These are phyloP conservation scores for Schrenkiella parvula DNA, from an alignment of 345 rosid genomes.

Conservation along the genomic window DNA sequence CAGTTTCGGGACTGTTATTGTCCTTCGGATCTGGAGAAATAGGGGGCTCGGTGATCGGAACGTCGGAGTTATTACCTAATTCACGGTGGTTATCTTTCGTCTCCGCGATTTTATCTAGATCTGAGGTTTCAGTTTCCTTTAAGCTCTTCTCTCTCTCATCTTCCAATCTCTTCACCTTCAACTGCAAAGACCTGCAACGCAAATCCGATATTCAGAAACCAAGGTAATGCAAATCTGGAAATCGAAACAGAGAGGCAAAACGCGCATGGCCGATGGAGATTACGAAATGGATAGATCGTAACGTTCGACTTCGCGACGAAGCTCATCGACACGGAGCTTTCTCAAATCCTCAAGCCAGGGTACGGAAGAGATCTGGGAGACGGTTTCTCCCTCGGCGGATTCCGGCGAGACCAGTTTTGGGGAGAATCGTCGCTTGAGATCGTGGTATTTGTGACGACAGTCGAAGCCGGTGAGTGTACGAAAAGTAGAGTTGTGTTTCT, in stretches of 20 bases:
- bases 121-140: conserved; percentile 36
- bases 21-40: conserved; percentile 42
- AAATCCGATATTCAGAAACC: background rate
- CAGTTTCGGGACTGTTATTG: conserved; percentile 11
- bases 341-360: conserved; percentile 55
- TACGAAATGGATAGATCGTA: conserved; percentile 58
- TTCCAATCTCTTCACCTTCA: conserved; percentile 62
- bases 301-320: conserved; percentile 57
- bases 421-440: conserved; percentile 50
- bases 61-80: background rate
- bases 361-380: conserved; percentile 12
- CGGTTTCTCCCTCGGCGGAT: background rate
- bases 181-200: conserved; percentile 43
- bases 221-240: background rate
- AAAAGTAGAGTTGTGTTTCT: conserved; percentile 33
- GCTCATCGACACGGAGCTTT: conserved; percentile 62
- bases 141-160: conserved; percentile 50
- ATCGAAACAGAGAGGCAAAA: background rate
- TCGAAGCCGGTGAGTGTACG: conserved; percentile 38
- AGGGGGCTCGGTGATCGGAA: conserved; percentile 24
- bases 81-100: conserved; percentile 7
- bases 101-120: conserved; percentile 37
- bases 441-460: conserved; percentile 46
- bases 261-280: background rate
- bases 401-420: background rate